phyloP scores from a whole-genome alignment of 345 rosid species.

The Clausena lansium region DNA sequence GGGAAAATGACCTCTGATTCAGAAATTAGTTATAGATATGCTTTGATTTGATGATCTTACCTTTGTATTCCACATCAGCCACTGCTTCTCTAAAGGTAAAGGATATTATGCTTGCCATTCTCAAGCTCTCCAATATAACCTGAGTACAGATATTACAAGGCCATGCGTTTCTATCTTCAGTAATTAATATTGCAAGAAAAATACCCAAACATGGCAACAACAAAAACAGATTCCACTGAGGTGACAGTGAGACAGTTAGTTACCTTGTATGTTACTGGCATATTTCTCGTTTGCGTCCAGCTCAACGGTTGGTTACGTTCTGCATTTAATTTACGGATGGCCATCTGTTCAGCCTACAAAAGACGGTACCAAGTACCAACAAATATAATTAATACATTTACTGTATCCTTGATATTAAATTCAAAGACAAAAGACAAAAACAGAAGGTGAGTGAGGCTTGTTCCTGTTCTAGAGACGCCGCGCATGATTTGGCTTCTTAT shows the following conservation, averaged over 20 bases:
- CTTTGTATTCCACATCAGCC: constrained; percentile 70
- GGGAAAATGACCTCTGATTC: not conserved
- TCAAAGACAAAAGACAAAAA: constrained; percentile 15
- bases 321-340: constrained; percentile 30
- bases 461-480: constrained; percentile 12
- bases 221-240: not conserved
- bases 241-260: not conserved
- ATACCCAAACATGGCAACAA: not conserved
- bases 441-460: not conserved
- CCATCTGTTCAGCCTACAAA: constrained; percentile 55
- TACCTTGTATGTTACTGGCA: constrained; percentile 58
- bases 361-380: not conserved
- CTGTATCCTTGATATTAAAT: not conserved
- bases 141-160: constrained; percentile 10
- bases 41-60: constrained; percentile 26
- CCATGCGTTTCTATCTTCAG: constrained; percentile 6
- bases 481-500: constrained; percentile 2
- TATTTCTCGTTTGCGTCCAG: constrained; percentile 62
- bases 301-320: constrained; percentile 33
- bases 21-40: not conserved
- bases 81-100: constrained; percentile 77
- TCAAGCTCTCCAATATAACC: constrained; percentile 66
- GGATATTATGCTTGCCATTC: constrained; percentile 77
- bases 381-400: constrained; percentile 3
- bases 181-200: not conserved